Evolutionary conservation across 1,139 yeast genomes (phyloP), one percentile per base, ranked within the genome.

Genomic region (Wickerhamomyces sp.): DNA sequence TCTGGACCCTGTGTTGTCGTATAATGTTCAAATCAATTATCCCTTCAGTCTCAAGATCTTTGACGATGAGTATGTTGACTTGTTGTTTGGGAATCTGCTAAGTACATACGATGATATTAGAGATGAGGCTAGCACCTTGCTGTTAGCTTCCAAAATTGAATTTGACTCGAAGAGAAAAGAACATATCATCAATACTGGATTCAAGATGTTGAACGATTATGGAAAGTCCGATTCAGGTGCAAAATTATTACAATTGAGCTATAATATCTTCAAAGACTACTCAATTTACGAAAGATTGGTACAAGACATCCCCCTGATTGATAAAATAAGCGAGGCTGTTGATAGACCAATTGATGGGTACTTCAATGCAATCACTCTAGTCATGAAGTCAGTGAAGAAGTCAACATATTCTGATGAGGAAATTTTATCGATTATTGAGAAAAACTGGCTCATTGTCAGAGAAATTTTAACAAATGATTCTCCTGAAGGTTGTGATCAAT

Each of bases 151-250:
- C 2, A 53, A 53, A 51, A 32, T 57, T 57, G 38, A 56, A 54
- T 36, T 61, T 32, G 42, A 50, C 1, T 42, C 46, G 0, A 46
- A 48, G 0, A 64, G 68, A 11, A 52, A 66, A 31, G 57, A 63
- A 2, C 46, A 55, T 6, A 54, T 79, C 1, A 54, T 65, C 7
- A 43, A 55, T 0, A 69, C 72, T 41, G 73, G 84, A 0, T 53
- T 73, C 27, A 50, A 58, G 0, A 66, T 81, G 60, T 62, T 88
- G 41, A 68, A 78, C 54, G 78, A 81, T 41, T 94, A 91, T 26
- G 76, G 90, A 47, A 79, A 74, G 49, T 84, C 90, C 43, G 97
- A 91, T 51, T 84, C 91, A 27, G 96, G 94, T 10, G 91, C 96
- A 0, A 74, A 81, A 38, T 66, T 83, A 13, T 66, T 84, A 37